Evolutionary conservation across 164 flowering plant species (phyloP), one percentile per base, ranked within the genome.

Genomic region (Annona squamosa): DNA sequence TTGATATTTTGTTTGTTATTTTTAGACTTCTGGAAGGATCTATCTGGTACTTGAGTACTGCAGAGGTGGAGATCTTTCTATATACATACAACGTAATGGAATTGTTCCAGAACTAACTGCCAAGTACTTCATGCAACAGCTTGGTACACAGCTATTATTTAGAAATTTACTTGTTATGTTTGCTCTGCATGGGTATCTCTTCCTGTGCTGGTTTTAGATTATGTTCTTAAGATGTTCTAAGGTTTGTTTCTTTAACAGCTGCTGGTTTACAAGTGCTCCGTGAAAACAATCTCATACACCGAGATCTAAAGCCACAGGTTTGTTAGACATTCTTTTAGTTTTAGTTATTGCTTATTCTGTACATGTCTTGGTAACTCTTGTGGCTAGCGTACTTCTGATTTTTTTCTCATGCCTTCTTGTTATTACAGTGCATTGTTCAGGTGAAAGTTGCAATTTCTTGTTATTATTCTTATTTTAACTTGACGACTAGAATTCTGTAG

Each of bases 231-330:
- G 12, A 52, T 69, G 26, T 17, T 44, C 63, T n/a, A 37, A 63
- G 48, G 4, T 65, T 71, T 74, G 42, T 76, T 5, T 72, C 64
- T 73, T 46, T 68, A 71, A 52, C 93, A 94, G 98, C 96, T 66
- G 84, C 91, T 71, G 98, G 99, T 71, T 77, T 95, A 66, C 84
- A 88, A 82, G 74, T 91, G 67, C 98, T 95, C 67, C 98, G 94
- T 69, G 92, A 89, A 63, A 90, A 90, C 87, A 91, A 89, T 84
- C 84, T 95, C 65, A 90, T 91, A 65, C 99, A 95, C 73, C 87
- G 99, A 48, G 98, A 95, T 81, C 79, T 95, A 47, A 95, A 95
- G 81, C 99, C 99, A 59, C 99, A 95, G 99, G 99, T 94, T 66
- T 72, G 84, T 66, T 13, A 16, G 17, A 9, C 10, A 42, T n/a